Evolutionary conservation across 1,284 basidiomycete genomes (phyloP).

Genomic region (Neonothopanus nambi): DNA sequence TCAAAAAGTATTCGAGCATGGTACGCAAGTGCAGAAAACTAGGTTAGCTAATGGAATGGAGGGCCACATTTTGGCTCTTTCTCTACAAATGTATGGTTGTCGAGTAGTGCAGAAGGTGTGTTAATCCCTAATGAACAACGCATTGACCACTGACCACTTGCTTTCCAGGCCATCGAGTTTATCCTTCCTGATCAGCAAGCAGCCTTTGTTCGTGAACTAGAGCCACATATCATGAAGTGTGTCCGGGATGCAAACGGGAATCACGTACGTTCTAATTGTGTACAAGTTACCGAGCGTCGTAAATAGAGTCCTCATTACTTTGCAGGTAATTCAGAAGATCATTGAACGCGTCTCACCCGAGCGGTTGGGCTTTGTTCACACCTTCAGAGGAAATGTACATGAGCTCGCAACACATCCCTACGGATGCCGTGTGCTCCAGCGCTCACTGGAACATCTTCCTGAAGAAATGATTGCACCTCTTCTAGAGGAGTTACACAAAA

Average conservation of each 20-base stretch:
- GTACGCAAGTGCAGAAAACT: constrained; percentile 75
- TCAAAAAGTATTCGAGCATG: constrained; percentile 94
- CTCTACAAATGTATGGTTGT: constrained; percentile 96
- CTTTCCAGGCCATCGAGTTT: constrained; percentile 79
- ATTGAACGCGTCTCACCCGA: constrained; percentile 81
- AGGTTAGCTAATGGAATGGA: constrained; percentile 78
- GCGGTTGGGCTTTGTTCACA: constrained; percentile 74
- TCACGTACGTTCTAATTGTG: constrained; percentile 61
- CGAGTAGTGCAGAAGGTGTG: constrained; percentile 84
- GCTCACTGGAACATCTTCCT: constrained; percentile 86
- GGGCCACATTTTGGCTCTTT: constrained; percentile 76
- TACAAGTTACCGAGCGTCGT: neutral
- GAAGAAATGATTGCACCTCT: constrained; percentile 70
- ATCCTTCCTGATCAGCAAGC: constrained; percentile 78
- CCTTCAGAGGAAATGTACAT: constrained; percentile 84
- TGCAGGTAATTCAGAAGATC: constrained; percentile 79
- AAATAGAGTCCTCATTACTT: neutral
- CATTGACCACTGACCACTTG: constrained; percentile 14
- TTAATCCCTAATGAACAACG: constrained; percentile 8
- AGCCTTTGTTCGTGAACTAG: constrained; percentile 77
- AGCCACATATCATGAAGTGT: constrained; percentile 81
- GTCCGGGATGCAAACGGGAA: constrained; percentile 95
- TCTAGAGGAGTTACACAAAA: constrained; percentile 83
- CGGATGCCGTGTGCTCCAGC: constrained; percentile 93
- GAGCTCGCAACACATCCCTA: constrained; percentile 90